Evolutionary conservation across 345 rosid genomes (phyloP).

Genomic region (Citrus unshiu): DNA sequence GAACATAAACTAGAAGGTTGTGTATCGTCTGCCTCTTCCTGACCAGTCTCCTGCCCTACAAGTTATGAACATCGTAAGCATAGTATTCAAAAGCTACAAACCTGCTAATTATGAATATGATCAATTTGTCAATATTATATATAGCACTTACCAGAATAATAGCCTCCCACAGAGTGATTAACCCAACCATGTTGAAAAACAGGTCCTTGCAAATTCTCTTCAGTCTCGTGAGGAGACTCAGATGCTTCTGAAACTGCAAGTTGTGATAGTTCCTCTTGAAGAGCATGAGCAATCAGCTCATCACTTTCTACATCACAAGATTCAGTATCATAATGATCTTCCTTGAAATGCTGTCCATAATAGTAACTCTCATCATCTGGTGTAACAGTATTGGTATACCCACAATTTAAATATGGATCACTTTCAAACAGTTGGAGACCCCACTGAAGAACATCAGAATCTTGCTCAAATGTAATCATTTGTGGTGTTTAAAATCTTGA

Average conservation of each 20-base stretch:
- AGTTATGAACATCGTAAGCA: conserved; percentile 7
- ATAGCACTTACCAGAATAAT: conserved; percentile 38
- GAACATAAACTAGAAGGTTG: conserved; percentile 43
- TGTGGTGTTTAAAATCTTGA: neutral
- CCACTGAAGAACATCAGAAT: conserved; percentile 58
- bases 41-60: conserved; percentile 34
- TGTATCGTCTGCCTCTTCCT: conserved; percentile 41
- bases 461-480: conserved; percentile 54
- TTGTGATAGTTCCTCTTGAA: conserved; percentile 65
- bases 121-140: neutral
- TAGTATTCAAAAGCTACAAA: neutral
- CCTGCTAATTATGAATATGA: neutral
- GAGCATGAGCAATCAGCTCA: conserved; percentile 54
- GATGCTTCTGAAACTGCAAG: conserved; percentile 45
- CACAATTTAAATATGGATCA: conserved; percentile 44
- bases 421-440: conserved; percentile 54
- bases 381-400: conserved; percentile 24
- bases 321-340: conserved; percentile 31
- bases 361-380: conserved; percentile 38
- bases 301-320: conserved; percentile 41
- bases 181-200: conserved; percentile 37
- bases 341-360: conserved; percentile 34
- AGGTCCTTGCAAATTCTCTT: conserved; percentile 30
- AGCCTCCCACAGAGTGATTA: conserved; percentile 31
- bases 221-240: conserved; percentile 26